Conservation (phyloP, 2,329 filamentous ascomycete genomes). For the Penicillium palitans region DNA sequence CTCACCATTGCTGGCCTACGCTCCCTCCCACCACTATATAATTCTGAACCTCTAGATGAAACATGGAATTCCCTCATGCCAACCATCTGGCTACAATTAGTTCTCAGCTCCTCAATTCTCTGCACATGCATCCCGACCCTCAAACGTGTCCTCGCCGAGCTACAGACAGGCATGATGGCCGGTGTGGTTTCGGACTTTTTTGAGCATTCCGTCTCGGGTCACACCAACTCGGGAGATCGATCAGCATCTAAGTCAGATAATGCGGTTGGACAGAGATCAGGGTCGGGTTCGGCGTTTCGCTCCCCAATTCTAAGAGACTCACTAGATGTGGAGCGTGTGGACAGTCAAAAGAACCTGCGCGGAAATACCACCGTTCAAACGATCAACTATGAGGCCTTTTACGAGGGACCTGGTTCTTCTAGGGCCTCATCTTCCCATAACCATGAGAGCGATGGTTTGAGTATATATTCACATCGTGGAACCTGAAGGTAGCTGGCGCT, state of each 20-base stretch:
- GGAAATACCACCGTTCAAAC: background rate
- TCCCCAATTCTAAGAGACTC: background rate
- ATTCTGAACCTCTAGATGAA: background rate
- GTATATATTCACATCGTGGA: background rate
- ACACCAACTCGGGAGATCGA: background rate
- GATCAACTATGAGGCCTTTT: constrained; percentile 8
- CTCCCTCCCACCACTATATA: constrained; percentile 5
- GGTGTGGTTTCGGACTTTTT: constrained; percentile 12
- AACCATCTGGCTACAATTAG: constrained; percentile 13
- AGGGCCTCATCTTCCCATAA: background rate
- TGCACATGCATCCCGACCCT: constrained; percentile 16
- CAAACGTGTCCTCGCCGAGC: constrained; percentile 12
- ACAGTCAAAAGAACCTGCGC: background rate
- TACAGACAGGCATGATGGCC: constrained; percentile 17
- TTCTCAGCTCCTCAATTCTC: constrained; percentile 10
- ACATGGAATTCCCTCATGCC: constrained; percentile 14
- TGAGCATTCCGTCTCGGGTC: constrained; percentile 10
- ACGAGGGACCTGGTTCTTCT: background rate
- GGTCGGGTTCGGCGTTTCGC: background rate
- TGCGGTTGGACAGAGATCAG: background rate
- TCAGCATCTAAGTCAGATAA: background rate
- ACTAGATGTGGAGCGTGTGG: background rate
- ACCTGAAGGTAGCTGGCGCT: background rate
- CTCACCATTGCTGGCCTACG: constrained; percentile 10
- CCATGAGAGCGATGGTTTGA: background rate